Conservation (phyloP, 2,329 filamentous ascomycete species). For the Microsporum ferrugineum region DNA sequence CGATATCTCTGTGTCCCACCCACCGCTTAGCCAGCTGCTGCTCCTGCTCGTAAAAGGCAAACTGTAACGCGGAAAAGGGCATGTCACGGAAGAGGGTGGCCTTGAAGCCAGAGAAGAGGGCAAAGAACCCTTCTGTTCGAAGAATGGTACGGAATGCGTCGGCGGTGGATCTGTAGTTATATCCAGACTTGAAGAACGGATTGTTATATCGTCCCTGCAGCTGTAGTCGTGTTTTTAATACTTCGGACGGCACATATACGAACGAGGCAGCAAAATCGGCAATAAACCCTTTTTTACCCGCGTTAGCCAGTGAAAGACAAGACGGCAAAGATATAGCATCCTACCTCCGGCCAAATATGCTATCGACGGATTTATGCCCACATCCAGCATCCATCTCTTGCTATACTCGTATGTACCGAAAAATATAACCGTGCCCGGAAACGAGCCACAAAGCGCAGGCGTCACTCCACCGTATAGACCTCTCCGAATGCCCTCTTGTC, state of each 20-base stretch:
- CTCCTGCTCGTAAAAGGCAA: constrained; percentile 96
- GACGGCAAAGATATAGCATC: constrained; percentile 15
- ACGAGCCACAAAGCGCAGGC: constrained; percentile 81
- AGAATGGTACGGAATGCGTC: constrained; percentile 81
- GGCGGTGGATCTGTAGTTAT: constrained; percentile 81
- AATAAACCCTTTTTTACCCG: constrained; percentile 56
- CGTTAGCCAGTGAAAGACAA: not conserved
- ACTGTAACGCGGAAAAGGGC: constrained; percentile 90
- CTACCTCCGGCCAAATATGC: constrained; percentile 76
- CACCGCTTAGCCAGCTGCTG: constrained; percentile 68
- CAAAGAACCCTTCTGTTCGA: constrained; percentile 65
- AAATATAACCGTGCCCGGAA: constrained; percentile 86
- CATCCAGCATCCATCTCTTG: constrained; percentile 78
- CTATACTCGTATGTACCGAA: constrained; percentile 95
- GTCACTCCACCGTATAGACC: constrained; percentile 90
- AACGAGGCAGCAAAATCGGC: constrained; percentile 86
- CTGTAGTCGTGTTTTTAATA: constrained; percentile 92
- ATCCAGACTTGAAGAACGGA: constrained; percentile 82
- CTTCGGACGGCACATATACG: constrained; percentile 92
- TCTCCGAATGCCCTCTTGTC: constrained; percentile 75
- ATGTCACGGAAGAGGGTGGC: constrained; percentile 89
- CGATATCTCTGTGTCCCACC: constrained; percentile 72
- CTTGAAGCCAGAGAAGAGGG: constrained; percentile 93
- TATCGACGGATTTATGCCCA: constrained; percentile 66
- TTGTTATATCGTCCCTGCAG: constrained; percentile 94